Conservation (phyloP, 2,329 filamentous ascomycete species). For the Dactylonectria macrodidyma region DNA sequence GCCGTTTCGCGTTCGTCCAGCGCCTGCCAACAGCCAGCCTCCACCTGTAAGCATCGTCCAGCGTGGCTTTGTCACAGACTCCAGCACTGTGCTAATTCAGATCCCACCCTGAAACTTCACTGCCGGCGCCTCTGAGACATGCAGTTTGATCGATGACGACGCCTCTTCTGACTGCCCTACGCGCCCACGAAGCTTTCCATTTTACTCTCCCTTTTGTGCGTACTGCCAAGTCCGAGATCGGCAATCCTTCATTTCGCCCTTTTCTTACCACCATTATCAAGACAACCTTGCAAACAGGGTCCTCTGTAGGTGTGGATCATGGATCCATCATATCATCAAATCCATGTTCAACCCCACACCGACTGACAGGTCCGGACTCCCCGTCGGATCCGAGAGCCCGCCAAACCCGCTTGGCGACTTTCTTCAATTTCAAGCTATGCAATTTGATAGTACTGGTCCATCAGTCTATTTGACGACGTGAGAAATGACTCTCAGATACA, state of each 20-base stretch:
- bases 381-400: slow-evolving; percentile 4
- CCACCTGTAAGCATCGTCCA: background rate
- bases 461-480: no score
- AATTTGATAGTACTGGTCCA: no score
- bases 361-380: background rate
- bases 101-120: background rate
- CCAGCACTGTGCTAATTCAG: background rate
- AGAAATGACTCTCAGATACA: no score
- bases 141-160: background rate
- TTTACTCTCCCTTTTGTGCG: background rate
- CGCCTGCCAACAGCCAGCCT: background rate
- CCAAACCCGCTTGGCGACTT: background rate
- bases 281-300: background rate
- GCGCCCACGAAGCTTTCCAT: background rate
- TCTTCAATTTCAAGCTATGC: no score
- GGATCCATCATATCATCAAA: slow-evolving; percentile 5
- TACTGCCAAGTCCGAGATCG: background rate
- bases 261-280: background rate
- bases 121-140: background rate
- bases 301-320: background rate
- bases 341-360: slow-evolving; percentile 1
- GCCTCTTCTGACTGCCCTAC: background rate
- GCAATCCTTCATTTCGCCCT: slow-evolving; percentile 1
- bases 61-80: background rate
- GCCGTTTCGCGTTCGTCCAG: slow-evolving; percentile 6